These are phyloP conservation scores for Alternaria consortialis DNA, from an alignment of 2,329 filamentous ascomycete genomes.

Conservation along the genomic window DNA sequence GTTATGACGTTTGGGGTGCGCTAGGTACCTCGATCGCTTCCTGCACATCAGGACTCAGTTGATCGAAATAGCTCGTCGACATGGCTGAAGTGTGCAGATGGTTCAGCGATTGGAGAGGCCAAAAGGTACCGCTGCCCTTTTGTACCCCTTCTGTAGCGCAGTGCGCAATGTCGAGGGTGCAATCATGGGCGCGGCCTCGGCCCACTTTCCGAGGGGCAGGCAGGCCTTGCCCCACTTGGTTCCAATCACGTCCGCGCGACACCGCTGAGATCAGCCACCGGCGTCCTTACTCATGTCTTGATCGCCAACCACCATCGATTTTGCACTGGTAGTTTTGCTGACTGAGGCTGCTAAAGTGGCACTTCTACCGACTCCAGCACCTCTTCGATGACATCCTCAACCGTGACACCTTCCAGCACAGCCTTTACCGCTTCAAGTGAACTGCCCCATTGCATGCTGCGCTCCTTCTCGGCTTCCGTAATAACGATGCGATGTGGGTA, in stretches of 20 bases:
- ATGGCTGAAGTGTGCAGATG: conserved; percentile 17
- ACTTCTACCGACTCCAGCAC: conserved; percentile 66
- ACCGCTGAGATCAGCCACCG: conserved; percentile 35
- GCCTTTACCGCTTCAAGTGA: conserved; percentile 72
- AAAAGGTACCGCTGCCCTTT: conserved; percentile 9
- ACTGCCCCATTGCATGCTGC: conserved; percentile 94
- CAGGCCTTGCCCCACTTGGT: conserved; percentile 27
- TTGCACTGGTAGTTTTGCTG: not conserved
- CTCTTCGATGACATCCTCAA: conserved; percentile 66
- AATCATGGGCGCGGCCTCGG: conserved; percentile 17
- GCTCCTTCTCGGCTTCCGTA: conserved; percentile 73
- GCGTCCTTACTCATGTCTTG: conserved; percentile 39
- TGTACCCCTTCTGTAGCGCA: conserved; percentile 13
- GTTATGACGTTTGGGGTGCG: conserved; percentile 26
- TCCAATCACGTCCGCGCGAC: conserved; percentile 26
- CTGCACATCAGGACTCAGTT: conserved; percentile 25
- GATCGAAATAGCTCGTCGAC: conserved; percentile 34
- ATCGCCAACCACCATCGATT: not conserved
- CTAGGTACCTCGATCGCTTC: conserved; percentile 39
- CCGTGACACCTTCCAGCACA: conserved; percentile 67
- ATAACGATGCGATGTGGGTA: conserved; percentile 86
- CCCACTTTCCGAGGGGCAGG: conserved; percentile 27
- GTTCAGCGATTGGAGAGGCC: conserved; percentile 5
- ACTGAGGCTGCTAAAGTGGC: conserved; percentile 55
- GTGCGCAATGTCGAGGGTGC: conserved; percentile 12